phyloP scores from a whole-genome alignment of 176 grass and related monocot species.

The Aechmea fasciata region DNA sequence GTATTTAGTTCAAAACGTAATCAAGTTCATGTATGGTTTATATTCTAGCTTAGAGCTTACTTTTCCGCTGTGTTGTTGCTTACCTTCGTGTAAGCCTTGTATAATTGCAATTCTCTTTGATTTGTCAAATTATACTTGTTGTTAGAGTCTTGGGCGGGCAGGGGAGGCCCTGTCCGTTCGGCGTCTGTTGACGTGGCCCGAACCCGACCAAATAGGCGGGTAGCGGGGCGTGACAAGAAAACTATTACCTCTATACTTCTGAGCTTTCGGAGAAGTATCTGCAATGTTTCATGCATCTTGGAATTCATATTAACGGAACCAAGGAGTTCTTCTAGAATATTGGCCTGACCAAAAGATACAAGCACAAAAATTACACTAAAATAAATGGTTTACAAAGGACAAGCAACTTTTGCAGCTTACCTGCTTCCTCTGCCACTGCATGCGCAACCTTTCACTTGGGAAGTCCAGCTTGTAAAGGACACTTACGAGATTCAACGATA shows the following conservation, averaged over 20 bases:
- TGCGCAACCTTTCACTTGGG: slow-evolving; percentile 51
- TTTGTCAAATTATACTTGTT: no score
- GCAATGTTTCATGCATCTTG: slow-evolving; percentile 37
- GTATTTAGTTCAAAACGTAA: no score
- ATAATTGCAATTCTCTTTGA: no score
- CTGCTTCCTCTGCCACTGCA: slow-evolving; percentile 76
- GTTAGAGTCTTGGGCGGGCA: no score
- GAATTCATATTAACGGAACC: slow-evolving; percentile 33
- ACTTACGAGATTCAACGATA: slow-evolving; percentile 70
- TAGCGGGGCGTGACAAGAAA: no score
- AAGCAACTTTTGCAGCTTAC: slow-evolving; percentile 28
- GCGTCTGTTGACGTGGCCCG: no score
- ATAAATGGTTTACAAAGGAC: background rate
- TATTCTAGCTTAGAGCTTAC: no score
- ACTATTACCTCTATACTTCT: slow-evolving; percentile 62
- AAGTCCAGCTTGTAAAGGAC: slow-evolving; percentile 65
- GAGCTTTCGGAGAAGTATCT: slow-evolving; percentile 58
- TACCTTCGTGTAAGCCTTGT: no score
- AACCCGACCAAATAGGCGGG: no score
- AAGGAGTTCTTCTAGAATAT: slow-evolving; percentile 84
- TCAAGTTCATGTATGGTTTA: no score
- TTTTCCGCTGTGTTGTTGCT: no score
- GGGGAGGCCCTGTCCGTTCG: no score
- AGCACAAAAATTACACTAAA: background rate
- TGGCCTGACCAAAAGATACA: slow-evolving; percentile 35